Conservation (phyloP, 179 eudicot genomes). For the Silene coronaria region DNA sequence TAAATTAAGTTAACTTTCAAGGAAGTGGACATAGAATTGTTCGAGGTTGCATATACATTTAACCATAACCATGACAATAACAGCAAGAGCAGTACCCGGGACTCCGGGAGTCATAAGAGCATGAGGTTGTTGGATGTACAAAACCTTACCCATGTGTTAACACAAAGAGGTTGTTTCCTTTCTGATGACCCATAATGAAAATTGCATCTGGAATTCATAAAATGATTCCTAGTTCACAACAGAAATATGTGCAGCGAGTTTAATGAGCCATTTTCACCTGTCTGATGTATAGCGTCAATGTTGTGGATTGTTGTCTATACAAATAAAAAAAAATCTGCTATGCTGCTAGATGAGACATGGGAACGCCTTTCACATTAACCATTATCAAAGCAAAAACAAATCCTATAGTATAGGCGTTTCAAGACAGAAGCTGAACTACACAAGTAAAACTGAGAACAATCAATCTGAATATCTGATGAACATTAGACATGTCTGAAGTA, state of each 20-base stretch:
- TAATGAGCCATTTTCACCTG: not conserved
- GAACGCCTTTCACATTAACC: no score
- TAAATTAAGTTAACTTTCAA: not conserved
- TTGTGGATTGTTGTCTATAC: not conserved
- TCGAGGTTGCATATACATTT: not conserved
- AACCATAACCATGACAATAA: not conserved
- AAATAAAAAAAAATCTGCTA: not conserved
- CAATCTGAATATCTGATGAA: not conserved
- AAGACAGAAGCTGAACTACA: not conserved
- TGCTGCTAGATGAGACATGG: not conserved
- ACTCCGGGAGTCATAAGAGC: not conserved
- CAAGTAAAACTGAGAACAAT: not conserved
- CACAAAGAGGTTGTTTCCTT: not conserved
- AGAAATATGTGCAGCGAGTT: not conserved
- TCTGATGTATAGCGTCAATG: not conserved
- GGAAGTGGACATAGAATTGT: not conserved
- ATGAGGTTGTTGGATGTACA: not conserved
- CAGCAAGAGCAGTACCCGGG: not conserved
- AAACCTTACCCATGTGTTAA: not conserved
- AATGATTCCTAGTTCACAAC: not conserved
- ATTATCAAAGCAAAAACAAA: not conserved
- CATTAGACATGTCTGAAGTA: not conserved
- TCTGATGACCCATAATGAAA: not conserved
- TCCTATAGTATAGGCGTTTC: no score
- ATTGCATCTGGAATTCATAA: not conserved